Evolutionary conservation across 345 rosid species (phyloP).

Genomic region (Excoecaria agallocha): DNA sequence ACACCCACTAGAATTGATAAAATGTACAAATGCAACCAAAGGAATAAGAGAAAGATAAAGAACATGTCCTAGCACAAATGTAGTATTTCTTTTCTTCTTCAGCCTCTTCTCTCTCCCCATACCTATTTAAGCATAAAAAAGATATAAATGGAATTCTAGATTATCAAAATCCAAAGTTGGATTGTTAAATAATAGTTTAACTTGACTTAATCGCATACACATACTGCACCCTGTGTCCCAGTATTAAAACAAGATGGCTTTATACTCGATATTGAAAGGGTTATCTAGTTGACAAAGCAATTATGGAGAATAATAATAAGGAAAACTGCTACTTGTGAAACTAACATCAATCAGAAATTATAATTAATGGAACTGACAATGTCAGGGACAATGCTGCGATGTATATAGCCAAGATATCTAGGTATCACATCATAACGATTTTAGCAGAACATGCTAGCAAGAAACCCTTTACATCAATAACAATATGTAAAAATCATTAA

Average conservation of each 20-base stretch:
- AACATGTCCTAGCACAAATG: background rate
- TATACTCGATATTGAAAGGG: background rate
- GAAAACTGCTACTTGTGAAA: background rate
- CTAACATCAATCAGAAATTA: background rate
- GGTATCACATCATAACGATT: background rate
- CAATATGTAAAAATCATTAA: background rate
- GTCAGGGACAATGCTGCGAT: background rate
- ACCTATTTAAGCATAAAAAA: background rate
- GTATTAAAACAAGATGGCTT: background rate
- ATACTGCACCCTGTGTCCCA: background rate
- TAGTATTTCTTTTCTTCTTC: background rate
- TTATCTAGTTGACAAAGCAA: background rate
- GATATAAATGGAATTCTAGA: background rate
- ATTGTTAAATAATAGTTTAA: background rate
- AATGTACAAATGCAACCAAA: background rate
- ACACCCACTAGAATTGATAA: background rate
- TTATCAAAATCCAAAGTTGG: background rate
- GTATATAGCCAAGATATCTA: background rate
- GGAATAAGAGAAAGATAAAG: background rate
- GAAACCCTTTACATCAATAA: background rate
- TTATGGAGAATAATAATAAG: background rate
- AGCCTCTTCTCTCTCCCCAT: background rate
- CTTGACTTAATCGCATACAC: background rate
- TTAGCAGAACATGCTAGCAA: background rate
- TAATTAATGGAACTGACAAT: background rate